Base-by-base conservation (phyloP, 306 rosid genomes). In the Vigna radiata region DNA sequence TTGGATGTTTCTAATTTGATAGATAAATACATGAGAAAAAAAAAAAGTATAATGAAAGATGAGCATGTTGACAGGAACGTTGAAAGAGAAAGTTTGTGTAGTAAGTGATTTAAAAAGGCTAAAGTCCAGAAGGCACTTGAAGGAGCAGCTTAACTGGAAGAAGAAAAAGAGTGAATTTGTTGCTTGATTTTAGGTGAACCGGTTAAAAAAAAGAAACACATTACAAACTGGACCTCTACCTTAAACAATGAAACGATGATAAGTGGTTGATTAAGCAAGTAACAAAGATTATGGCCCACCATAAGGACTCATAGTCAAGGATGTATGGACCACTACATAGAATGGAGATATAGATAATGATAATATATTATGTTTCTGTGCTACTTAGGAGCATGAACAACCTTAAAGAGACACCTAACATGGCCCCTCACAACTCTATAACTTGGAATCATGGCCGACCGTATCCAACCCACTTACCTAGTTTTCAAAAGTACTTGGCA, bases 211-310 rank as follows among this genome's bases (percentile, higher is more conserved):
- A 64, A 29, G 21, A 70, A 70, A 72, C 43, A 33, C 70, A 82
- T 60, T 1, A 58, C 67, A 64, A 71, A 69, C 54, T 70, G 63
- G 73, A 56, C 59, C 27, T 85, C 77, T 85, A 82, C 81, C 81
- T 85, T 78, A 78, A 70, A 84, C 50, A 77, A 85, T 77, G 83
- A 81, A 85, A 85, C 49, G 76, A 73, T 70, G 78, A 85, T 82
- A 70, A 75, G 56, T 68, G 53, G 53, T 77, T 74, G 84, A 73
- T 68, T 63, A 52, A 78, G 81, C 54, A 73, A 67, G 65, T 68
- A 81, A 74, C 15, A 53, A 54, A 19, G 23, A 41, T 65, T 47
- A 61, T 75, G 65, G 15, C 79, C 82, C 87, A 76, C 82, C 1
- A 2, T 5, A 81, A 81, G 59, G 63, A 52, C 77, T 50, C 7